These are phyloP conservation scores for Wickerhamomyces rabaulensis DNA, from an alignment of 805 yeast genomes.

Conservation along the genomic window DNA sequence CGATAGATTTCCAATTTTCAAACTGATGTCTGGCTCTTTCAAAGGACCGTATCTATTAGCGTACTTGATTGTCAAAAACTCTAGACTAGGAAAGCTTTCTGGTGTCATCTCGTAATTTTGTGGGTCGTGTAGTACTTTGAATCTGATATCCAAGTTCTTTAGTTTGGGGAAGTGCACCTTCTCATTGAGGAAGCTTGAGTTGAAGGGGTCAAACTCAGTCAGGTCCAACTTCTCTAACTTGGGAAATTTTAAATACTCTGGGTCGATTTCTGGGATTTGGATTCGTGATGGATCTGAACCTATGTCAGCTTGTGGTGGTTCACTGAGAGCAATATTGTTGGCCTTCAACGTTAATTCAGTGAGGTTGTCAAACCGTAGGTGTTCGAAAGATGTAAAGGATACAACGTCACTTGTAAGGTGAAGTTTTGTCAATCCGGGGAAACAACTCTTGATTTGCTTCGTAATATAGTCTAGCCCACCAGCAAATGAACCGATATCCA, in stretches of 20 bases:
- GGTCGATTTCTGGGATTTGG: not conserved
- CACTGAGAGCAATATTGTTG: constrained; percentile 1
- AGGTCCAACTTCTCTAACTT: constrained; percentile 4
- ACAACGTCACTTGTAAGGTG: not conserved
- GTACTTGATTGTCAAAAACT: constrained; percentile 9
- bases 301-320: not conserved
- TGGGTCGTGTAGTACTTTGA: constrained; percentile 2
- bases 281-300: not conserved
- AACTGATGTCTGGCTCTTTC: constrained; percentile 13
- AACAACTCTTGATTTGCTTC: not conserved
- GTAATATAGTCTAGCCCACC: constrained; percentile 3
- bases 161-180: constrained; percentile 7
- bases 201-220: constrained; percentile 12
- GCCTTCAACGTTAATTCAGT: constrained; percentile 3
- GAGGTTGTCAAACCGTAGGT: constrained; percentile 2
- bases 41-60: constrained; percentile 17
- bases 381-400: constrained; percentile 2
- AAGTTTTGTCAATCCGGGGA: not conserved
- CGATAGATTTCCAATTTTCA: constrained; percentile 7
- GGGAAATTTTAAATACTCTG: constrained; percentile 5
- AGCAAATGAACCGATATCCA: constrained; percentile 3
- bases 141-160: not conserved
- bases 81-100: constrained; percentile 11
- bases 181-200: constrained; percentile 3
- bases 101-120: constrained; percentile 8